These are phyloP conservation scores for Xylaria sp. DNA, from an alignment of 2,329 filamentous ascomycete species.

Conservation along the genomic window DNA sequence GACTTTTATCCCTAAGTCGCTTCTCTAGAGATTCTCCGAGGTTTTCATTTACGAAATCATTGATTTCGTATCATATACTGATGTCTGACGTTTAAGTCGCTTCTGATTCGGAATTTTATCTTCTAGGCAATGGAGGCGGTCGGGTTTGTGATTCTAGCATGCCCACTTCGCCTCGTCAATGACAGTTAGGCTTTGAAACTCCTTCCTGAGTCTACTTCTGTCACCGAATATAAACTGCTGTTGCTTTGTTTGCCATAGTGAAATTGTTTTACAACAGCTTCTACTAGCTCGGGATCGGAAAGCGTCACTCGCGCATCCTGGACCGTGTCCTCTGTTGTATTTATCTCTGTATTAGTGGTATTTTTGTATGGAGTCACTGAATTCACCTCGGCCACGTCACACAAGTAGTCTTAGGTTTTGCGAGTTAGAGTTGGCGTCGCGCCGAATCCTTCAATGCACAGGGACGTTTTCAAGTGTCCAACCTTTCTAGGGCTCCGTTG, in stretches of 20 bases:
- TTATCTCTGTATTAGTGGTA: no score
- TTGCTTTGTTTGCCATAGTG: no score
- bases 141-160: conserved; percentile 39
- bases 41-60: conserved; percentile 5
- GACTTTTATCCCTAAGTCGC: conserved; percentile 12
- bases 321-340: no score
- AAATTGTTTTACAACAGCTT: no score
- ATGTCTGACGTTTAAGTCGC: conserved; percentile 20
- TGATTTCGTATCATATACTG: conserved; percentile 8
- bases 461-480: conserved; percentile 26
- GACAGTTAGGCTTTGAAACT: conserved; percentile 34
- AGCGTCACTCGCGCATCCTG: conserved; percentile 6
- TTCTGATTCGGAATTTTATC: conserved; percentile 28
- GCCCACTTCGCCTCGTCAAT: conserved; percentile 39
- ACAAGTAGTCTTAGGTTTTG: background rate
- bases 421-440: background rate
- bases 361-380: conserved; percentile 22
- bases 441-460: conserved; percentile 6
- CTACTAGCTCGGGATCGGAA: no score
- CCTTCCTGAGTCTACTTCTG: background rate
- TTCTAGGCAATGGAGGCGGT: conserved; percentile 39
- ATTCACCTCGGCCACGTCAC: conserved; percentile 15
- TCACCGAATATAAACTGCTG: conserved; percentile 10
- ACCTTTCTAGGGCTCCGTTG: conserved; percentile 31
- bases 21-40: conserved; percentile 23